phyloP scores from a whole-genome alignment of 306 rosid genomes.

The Psophocarpus tetragonolobus region DNA sequence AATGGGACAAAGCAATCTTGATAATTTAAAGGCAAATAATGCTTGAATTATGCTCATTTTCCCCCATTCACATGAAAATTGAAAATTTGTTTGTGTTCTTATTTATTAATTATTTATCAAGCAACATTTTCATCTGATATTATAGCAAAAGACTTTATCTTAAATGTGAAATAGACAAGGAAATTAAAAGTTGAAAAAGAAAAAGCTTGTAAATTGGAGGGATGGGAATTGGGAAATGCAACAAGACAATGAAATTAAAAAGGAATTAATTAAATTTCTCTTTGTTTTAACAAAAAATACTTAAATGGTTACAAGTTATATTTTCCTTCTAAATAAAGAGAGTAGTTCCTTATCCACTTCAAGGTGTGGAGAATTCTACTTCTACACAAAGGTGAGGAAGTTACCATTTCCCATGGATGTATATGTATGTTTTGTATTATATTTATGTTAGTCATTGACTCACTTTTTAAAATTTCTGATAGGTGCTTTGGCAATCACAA shows the following conservation, averaged over 20 bases:
- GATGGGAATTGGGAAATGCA: slow-evolving; percentile 10
- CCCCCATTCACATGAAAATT: background rate
- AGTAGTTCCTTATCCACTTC: slow-evolving; percentile 15
- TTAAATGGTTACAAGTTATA: slow-evolving; percentile 16
- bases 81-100: background rate
- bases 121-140: background rate
- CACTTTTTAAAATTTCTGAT: slow-evolving; percentile 24
- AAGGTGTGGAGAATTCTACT: slow-evolving; percentile 19
- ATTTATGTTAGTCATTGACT: slow-evolving; percentile 5
- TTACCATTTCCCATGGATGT: slow-evolving; percentile 21
- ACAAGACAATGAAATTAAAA: background rate
- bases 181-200: background rate
- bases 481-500: slow-evolving; percentile 89
- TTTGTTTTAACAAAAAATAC: background rate
- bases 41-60: background rate
- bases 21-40: background rate
- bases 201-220: background rate
- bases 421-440: background rate
- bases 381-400: slow-evolving; percentile 18
- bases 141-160: background rate
- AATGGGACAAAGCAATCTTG: background rate
- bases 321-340: slow-evolving; percentile 18
- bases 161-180: slow-evolving; percentile 19
- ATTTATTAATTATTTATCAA: background rate
- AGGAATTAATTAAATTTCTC: slow-evolving; percentile 16